Base-by-base conservation (phyloP, 768 basidiomycete species). In the Butyriboletus loyo region DNA sequence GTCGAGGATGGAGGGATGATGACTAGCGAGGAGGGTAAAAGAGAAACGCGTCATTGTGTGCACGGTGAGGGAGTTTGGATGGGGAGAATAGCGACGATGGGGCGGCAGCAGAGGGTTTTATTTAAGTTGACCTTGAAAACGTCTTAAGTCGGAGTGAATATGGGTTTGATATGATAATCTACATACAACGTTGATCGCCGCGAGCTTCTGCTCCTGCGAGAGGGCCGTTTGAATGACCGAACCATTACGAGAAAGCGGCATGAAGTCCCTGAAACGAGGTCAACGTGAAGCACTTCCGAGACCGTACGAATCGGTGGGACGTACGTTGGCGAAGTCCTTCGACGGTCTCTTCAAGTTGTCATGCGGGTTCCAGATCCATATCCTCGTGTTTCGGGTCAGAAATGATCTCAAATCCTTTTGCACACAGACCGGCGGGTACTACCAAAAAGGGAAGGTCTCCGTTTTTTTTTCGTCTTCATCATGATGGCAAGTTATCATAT, bases 121-220 rank as follows among this genome's bases (percentile, higher is more conserved):
- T 67, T 69, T 65, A 59, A 61, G 56, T 58, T 50, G 59, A 25
- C 53, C 51, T 56, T 41, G 57, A 66, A 67, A 58, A 60, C 52
- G 53, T 38, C 48, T 58, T 34, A 53, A 54, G n/a, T 66, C 62
- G 60, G 66, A 62, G 66, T 62, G 63, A 59, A 69, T 69, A 71
- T 67, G 57, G 57, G 50, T 55, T 56, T 69, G 63, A 68, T 65
- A 68, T 65, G 64, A 66, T 71, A 69, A 71, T 69, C 69, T 65
- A 59, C 69, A 58, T 66, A 57, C 60, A 66, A 46, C 54, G 62
- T 70, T 69, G 68, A 69, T 69, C 68, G 70, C 68, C 68, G 68
- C 64, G 67, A 65, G 38, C 60, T 68, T 70, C 64, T 60, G 52
- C 38, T 47, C 47, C 47, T 59, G 50, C 67, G 49, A 53, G 59